Evolutionary conservation across 1,284 basidiomycete species (phyloP).

Genomic region (Trichosporon sp.): DNA sequence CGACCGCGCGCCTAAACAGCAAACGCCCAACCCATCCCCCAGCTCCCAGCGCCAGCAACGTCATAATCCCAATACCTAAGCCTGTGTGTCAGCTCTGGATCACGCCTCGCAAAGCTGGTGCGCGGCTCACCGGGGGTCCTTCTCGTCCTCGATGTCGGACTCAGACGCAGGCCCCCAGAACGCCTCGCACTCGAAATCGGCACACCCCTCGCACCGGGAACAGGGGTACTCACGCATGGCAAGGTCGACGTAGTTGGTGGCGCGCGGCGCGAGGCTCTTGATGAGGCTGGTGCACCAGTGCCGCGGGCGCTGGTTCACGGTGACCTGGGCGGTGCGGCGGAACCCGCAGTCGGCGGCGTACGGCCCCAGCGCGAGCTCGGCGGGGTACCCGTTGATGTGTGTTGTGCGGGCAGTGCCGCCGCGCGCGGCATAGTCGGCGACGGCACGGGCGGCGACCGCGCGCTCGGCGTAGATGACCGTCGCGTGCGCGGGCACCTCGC

Average conservation of each 20-base stretch:
- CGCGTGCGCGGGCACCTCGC: not conserved
- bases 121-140: not conserved
- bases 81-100: not conserved
- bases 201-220: not conserved
- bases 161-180: not conserved
- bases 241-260: not conserved
- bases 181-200: not conserved
- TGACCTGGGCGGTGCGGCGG: not conserved
- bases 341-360: not conserved
- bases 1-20: not conserved
- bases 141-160: not conserved
- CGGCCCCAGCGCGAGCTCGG: not conserved
- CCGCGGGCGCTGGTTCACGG: not conserved
- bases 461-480: conserved; percentile 1
- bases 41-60: conserved; percentile 1
- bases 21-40: conserved; percentile 2
- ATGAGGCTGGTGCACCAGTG: conserved; percentile 2
- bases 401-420: not conserved
- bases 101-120: too few relatives aligned
- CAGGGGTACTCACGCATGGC: not conserved
- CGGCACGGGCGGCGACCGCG: not conserved
- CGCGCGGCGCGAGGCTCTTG: not conserved
- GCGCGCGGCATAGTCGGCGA: not conserved
- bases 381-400: not conserved
- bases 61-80: conserved; percentile 1